A percentile compares a stretch with the other conserved stretches of the same genome.
Conservation (phyloP, 352 stramenopile genomes). For the Pythium chondricola region DNA sequence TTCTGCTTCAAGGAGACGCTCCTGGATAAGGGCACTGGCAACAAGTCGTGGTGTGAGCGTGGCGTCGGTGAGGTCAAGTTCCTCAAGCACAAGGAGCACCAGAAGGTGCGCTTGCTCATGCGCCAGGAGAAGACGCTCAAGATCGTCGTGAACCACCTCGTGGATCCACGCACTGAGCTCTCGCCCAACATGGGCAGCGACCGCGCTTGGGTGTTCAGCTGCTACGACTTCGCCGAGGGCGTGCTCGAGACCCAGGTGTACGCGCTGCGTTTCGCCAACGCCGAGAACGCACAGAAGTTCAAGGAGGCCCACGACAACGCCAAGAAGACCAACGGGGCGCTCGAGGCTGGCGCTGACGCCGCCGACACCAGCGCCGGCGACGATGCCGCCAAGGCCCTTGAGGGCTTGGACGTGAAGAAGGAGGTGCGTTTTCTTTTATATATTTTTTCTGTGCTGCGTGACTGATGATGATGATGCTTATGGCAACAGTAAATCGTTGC, state of each 20-base stretch:
- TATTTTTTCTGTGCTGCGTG: background rate
- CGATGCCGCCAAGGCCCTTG: conserved; percentile 90
- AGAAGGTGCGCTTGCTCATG: conserved; percentile 96
- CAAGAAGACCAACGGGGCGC: conserved; percentile 93
- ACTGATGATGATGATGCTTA: no score
- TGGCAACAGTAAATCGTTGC: no score
- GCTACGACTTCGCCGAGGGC: conserved; percentile 97
- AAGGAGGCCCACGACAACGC: conserved; percentile 93
- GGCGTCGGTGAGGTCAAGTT: conserved; percentile 96
- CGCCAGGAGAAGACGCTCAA: conserved; percentile 99
- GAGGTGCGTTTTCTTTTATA: conserved; percentile 34
- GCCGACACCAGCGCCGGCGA: conserved; percentile 89
- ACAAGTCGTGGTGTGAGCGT: conserved; percentile 97
- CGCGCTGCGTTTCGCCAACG: conserved; percentile 92
- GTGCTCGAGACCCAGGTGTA: conserved; percentile 89
- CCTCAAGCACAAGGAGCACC: conserved; percentile 94
- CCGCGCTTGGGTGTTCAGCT: conserved; percentile 97
- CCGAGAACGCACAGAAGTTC: conserved; percentile 95
- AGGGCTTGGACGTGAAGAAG: conserved; percentile 89
- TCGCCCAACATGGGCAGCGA: conserved; percentile 95
- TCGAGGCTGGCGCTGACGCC: conserved; percentile 90
- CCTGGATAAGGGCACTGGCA: conserved; percentile 96
- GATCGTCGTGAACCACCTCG: conserved; percentile 96
- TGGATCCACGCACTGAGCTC: conserved; percentile 95
- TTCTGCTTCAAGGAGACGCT: conserved; percentile 97